Percentiles rank a stretch among this genome's conserved stretches.
Evolutionary conservation across 371 early-diverging fungal genomes (phyloP).

Genomic region (Rhizopus delemar): DNA sequence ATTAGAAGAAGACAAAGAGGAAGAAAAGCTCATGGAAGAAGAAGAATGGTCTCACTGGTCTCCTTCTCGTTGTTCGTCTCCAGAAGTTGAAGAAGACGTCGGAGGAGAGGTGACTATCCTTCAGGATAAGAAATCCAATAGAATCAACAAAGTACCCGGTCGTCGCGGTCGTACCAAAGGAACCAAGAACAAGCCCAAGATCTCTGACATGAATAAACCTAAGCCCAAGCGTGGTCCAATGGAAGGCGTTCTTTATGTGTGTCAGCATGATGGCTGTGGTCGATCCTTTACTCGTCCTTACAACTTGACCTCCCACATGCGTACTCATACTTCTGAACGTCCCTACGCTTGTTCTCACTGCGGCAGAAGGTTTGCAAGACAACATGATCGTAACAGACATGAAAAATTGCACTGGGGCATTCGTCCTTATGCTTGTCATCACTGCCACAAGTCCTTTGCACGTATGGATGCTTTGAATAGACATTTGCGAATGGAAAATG

Average conservation of each 20-base stretch:
- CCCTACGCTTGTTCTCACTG: constrained; percentile 62
- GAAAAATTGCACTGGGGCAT: constrained; percentile 58
- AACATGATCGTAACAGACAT: constrained; percentile 64
- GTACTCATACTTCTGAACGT: constrained; percentile 84
- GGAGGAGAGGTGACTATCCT: constrained; percentile 15
- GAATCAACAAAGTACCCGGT: constrained; percentile 17
- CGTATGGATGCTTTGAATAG: constrained; percentile 73
- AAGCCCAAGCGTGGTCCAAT: constrained; percentile 13
- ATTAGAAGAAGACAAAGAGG: constrained; percentile 1
- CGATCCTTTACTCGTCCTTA: constrained; percentile 70
- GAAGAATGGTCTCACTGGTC: constrained; percentile 5
- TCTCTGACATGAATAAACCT: constrained; percentile 1
- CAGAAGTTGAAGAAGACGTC: constrained; percentile 13
- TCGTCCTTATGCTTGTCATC: constrained; percentile 56
- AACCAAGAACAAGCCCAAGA: constrained; percentile 21
- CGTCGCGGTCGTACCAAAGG: constrained; percentile 33
- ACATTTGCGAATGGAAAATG: constrained; percentile 68
- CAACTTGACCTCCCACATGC: constrained; percentile 77
- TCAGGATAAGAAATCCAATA: constrained; percentile 17
- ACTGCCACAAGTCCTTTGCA: constrained; percentile 59
- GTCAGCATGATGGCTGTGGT: constrained; percentile 57
- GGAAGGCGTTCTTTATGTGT: constrained; percentile 26
- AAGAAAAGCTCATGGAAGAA: too few relatives aligned
- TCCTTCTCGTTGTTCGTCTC: constrained; percentile 21
- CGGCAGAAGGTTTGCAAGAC: constrained; percentile 53